These are phyloP conservation scores for Yarrowia sp. DNA, from an alignment of 805 yeast species.

Conservation along the genomic window DNA sequence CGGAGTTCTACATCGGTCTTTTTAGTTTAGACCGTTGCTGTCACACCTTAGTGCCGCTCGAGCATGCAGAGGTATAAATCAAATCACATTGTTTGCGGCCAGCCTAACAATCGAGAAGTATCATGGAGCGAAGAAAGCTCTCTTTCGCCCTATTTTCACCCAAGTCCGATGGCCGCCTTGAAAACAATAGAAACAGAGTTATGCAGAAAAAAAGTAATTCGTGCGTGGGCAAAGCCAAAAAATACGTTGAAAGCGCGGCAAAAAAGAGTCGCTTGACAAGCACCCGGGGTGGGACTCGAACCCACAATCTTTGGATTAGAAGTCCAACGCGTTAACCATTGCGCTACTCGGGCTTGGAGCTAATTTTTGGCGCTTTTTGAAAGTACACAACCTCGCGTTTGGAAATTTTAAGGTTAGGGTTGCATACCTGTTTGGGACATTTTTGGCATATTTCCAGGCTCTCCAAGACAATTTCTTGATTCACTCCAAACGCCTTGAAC, in stretches of 20 bases:
- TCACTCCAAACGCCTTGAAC: background rate
- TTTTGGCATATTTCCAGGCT: background rate
- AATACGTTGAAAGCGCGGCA: too few species aligned
- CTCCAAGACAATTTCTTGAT: background rate
- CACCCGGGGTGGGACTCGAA: slow-evolving; percentile 37
- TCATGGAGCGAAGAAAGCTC: too few species aligned
- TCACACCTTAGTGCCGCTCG: too few species aligned
- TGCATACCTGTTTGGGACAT: background rate
- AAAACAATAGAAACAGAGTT: background rate
- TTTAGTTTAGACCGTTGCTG: too few species aligned
- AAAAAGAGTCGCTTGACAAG: background rate
- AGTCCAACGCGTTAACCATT: slow-evolving; percentile 33
- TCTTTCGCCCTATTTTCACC: background rate
- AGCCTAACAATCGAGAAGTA: too few species aligned
- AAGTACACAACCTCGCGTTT: background rate
- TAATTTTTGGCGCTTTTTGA: background rate
- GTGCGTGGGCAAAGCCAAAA: background rate
- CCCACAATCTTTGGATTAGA: slow-evolving; percentile 34
- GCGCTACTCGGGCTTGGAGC: slow-evolving; percentile 30
- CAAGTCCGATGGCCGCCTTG: background rate
- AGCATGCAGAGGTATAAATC: too few species aligned
- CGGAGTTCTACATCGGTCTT: too few species aligned
- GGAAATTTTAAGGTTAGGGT: background rate
- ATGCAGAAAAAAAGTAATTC: background rate
- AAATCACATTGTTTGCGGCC: too few species aligned